Conservation (phyloP, 768 basidiomycete species). For the Termitomyces sp. region DNA sequence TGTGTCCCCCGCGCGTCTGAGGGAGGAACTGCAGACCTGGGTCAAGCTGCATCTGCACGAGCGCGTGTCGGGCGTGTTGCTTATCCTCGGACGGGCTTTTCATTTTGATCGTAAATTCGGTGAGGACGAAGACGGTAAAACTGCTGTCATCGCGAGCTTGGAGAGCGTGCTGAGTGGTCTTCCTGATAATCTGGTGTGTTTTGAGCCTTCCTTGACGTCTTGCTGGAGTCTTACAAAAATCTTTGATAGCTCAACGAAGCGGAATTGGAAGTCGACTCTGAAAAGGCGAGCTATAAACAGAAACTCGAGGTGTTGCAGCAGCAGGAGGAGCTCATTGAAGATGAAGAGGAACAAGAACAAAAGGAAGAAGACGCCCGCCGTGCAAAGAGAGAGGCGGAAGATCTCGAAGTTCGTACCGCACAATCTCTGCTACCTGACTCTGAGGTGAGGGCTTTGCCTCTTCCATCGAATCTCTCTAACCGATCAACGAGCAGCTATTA, state of each 20-base stretch:
- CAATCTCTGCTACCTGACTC: slow-evolving; percentile 83
- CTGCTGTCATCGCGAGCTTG: slow-evolving; percentile 71
- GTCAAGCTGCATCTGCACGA: slow-evolving; percentile 87
- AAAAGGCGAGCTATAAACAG: slow-evolving; percentile 94
- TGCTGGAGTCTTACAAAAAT: neutral
- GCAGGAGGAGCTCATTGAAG: slow-evolving; percentile 98
- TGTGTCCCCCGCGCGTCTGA: slow-evolving; percentile 79
- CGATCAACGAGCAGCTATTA: slow-evolving; percentile 41
- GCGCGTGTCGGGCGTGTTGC: slow-evolving; percentile 88
- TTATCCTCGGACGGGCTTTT: slow-evolving; percentile 93
- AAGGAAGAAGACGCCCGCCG: slow-evolving; percentile 91
- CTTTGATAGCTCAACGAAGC: slow-evolving; percentile 83
- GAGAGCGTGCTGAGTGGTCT: slow-evolving; percentile 89
- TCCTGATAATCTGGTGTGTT: slow-evolving; percentile 87
- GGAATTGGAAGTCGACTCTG: slow-evolving; percentile 92
- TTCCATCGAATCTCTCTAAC: neutral
- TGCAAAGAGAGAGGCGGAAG: slow-evolving; percentile 75
- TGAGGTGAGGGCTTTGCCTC: slow-evolving; percentile 48
- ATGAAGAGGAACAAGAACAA: slow-evolving; percentile 97
- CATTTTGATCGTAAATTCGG: slow-evolving; percentile 78
- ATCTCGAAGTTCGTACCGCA: slow-evolving; percentile 73
- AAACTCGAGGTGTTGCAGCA: slow-evolving; percentile 97
- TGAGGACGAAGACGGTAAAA: slow-evolving; percentile 78
- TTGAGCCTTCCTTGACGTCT: neutral
- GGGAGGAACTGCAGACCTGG: slow-evolving; percentile 91